Percentiles rank a stretch among this genome's conserved stretches.
Evolutionary conservation across 805 yeast genomes (phyloP).

Genomic region (Candida fluviatilis): DNA sequence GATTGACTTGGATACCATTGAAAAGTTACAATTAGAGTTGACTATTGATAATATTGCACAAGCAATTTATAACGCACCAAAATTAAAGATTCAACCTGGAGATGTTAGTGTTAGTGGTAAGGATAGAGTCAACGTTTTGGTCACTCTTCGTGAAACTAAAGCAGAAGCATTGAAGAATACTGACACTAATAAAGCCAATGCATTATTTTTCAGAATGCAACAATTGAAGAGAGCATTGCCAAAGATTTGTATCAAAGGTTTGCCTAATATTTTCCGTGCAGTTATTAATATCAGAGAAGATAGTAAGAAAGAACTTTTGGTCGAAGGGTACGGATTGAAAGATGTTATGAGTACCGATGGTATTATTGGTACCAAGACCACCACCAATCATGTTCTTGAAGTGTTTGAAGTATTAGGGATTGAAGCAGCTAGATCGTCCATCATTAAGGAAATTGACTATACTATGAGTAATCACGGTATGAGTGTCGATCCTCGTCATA

Average conservation of each 20-base stretch:
- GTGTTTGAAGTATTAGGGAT: slow-evolving; percentile 88
- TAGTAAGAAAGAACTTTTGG: slow-evolving; percentile 83
- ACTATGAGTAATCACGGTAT: slow-evolving; percentile 99
- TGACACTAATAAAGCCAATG: slow-evolving; percentile 31
- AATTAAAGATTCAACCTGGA: slow-evolving; percentile 71
- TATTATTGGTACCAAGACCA: slow-evolving; percentile 80
- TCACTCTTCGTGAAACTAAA: slow-evolving; percentile 38
- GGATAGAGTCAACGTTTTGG: slow-evolving; percentile 64
- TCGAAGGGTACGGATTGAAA: slow-evolving; percentile 95
- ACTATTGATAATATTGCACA: slow-evolving; percentile 79
- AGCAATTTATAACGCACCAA: slow-evolving; percentile 82
- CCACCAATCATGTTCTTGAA: slow-evolving; percentile 90
- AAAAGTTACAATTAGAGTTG: slow-evolving; percentile 83
- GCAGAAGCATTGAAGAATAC: slow-evolving; percentile 34
- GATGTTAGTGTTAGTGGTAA: slow-evolving; percentile 68
- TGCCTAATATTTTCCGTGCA: slow-evolving; percentile 88
- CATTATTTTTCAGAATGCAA: slow-evolving; percentile 84
- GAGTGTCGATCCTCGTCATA: slow-evolving; percentile 99
- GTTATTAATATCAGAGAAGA: slow-evolving; percentile 90
- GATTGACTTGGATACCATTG: slow-evolving; percentile 80
- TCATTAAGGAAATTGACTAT: slow-evolving; percentile 90
- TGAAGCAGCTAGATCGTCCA: slow-evolving; percentile 94
- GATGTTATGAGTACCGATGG: slow-evolving; percentile 98
- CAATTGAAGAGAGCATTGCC: slow-evolving; percentile 82
- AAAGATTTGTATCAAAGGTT: slow-evolving; percentile 86